These are phyloP conservation scores for Malassezia psittaci DNA, from an alignment of 1,284 basidiomycete genomes.

Conservation along the genomic window DNA sequence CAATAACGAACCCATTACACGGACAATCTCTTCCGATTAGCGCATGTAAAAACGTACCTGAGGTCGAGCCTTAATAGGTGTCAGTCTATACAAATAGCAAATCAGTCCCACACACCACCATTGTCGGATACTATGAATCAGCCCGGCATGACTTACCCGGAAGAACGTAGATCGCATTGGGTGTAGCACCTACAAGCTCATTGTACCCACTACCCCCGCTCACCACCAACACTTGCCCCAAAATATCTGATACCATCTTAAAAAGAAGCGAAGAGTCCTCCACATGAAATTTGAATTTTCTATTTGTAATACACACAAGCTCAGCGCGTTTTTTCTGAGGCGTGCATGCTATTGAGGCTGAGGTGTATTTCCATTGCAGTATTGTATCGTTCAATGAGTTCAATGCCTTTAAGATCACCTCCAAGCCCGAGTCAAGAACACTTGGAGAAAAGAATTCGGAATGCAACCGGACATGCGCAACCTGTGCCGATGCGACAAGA, in stretches of 20 bases:
- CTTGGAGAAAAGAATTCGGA: constrained; percentile 1
- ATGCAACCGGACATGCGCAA: neutral
- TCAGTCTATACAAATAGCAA: neutral
- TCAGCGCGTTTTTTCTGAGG: neutral
- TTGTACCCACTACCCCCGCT: constrained; percentile 54
- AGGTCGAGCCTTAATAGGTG: constrained; percentile 11
- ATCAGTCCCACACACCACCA: constrained; percentile 46
- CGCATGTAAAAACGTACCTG: constrained; percentile 1
- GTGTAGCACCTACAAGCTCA: constrained; percentile 52
- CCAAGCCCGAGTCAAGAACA: neutral
- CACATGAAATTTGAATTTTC: neutral
- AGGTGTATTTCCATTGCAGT: neutral
- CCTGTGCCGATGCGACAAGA: neutral
- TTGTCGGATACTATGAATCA: constrained; percentile 62
- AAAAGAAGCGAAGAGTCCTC: neutral
- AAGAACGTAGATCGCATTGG: constrained; percentile 48
- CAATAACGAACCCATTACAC: constrained; percentile 19
- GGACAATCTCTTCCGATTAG: constrained; percentile 26
- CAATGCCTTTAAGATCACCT: neutral
- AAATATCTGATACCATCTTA: neutral
- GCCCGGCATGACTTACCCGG: constrained; percentile 17
- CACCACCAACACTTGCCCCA: constrained; percentile 48
- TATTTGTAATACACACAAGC: neutral
- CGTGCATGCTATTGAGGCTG: neutral
- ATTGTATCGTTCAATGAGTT: too few species aligned